Conservation (phyloP, 2,329 filamentous ascomycete species). For the Microcyclospora tardicrescens region DNA sequence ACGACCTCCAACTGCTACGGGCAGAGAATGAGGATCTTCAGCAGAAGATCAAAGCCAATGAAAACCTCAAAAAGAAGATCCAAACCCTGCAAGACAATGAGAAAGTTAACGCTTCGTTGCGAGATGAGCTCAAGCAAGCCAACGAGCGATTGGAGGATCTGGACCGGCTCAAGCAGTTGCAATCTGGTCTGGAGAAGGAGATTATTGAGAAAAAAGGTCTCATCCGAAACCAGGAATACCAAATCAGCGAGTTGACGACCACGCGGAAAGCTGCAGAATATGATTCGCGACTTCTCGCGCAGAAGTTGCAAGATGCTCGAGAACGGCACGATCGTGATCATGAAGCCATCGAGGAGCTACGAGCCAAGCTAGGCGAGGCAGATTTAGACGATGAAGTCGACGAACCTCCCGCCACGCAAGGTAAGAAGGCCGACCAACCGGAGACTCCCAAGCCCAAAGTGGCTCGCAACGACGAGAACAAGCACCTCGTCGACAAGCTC, state of each 20-base stretch:
- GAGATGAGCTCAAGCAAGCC: constrained; percentile 33
- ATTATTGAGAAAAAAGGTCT: constrained; percentile 39
- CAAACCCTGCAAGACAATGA: constrained; percentile 37
- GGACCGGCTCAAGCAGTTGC: constrained; percentile 32
- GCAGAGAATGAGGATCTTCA: constrained; percentile 37
- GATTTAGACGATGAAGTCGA: constrained; percentile 22
- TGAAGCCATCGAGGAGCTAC: constrained; percentile 34
- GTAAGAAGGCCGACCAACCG: constrained; percentile 3
- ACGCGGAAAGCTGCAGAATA: constrained; percentile 35
- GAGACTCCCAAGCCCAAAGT: not conserved
- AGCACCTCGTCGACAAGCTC: constrained; percentile 19
- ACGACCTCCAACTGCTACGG: constrained; percentile 36
- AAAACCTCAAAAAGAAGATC: constrained; percentile 42
- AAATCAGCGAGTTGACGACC: constrained; percentile 38
- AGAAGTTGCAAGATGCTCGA: constrained; percentile 34
- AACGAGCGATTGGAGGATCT: constrained; percentile 33
- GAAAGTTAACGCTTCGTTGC: constrained; percentile 29
- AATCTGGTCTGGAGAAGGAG: constrained; percentile 34
- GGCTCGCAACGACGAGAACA: constrained; percentile 12
- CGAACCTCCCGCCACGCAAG: constrained; percentile 5
- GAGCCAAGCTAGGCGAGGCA: constrained; percentile 31
- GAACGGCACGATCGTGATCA: constrained; percentile 36
- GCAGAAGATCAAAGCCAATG: constrained; percentile 38
- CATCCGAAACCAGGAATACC: constrained; percentile 38
- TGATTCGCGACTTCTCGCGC: constrained; percentile 33